These are phyloP conservation scores for Wickerhamomyces canadensis DNA, from an alignment of 805 yeast species.

Conservation along the genomic window DNA sequence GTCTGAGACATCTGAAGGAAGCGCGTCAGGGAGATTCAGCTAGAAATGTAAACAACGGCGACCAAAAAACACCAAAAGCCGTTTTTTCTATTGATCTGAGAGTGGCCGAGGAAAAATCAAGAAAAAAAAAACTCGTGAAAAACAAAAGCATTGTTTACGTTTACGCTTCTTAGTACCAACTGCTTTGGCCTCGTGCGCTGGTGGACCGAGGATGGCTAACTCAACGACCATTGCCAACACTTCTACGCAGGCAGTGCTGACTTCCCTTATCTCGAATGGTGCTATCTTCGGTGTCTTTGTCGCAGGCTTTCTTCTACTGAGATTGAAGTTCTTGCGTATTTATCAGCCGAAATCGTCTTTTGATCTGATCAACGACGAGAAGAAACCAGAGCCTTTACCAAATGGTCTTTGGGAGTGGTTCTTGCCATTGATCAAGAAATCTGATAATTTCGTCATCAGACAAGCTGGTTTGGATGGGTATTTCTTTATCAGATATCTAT, in stretches of 20 bases:
- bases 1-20: no score
- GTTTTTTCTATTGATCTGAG: no score
- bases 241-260: conserved; percentile 70
- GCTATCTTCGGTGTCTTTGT: conserved; percentile 60
- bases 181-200: no score
- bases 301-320: conserved; percentile 53
- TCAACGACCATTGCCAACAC: conserved; percentile 26
- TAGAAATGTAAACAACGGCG: no score
- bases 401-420: conserved; percentile 70
- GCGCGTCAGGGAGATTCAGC: no score
- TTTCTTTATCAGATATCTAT: conserved; percentile 76
- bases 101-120: no score
- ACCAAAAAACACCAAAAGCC: no score
- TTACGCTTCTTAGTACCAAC: no score
- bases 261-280: conserved; percentile 66
- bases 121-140: no score
- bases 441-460: conserved; percentile 70
- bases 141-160: no score
- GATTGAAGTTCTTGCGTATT: conserved; percentile 63
- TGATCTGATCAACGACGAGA: conserved; percentile 51
- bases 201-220: conserved; percentile 7
- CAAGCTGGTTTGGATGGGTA: conserved; percentile 95
- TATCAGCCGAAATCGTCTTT: conserved; percentile 78
- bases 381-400: conserved; percentile 71
- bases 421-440: conserved; percentile 51